Evolutionary conservation across 1,139 yeast genomes (phyloP), one percentile per base, ranked within the genome.

Genomic region (Petasospora fabianii): DNA sequence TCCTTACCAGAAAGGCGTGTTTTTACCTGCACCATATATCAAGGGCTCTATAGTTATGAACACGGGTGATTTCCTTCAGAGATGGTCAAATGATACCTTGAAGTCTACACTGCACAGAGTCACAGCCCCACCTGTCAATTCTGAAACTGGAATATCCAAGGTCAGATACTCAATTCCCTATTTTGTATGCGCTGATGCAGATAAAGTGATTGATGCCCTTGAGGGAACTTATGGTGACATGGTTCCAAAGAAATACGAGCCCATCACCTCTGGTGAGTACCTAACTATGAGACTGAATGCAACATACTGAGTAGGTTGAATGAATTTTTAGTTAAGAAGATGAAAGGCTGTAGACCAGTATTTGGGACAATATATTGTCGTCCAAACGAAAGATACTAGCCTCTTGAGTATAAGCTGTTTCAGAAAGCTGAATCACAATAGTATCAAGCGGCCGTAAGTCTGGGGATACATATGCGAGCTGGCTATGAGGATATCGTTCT

Each of bases 161-260:
- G 49, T 27, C 5, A 47, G 56, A 24, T 54, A 47, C 39, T 51
- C 56, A 2, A 53, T 53, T 13, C 58, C 58, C 8, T 54, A 44
- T 35, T 54, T 54, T 27, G 42, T 52, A 17, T 41, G 47, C 20
- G 52, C 55, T 4, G 46, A 50, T 28, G 32, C 37, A 27, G 50
- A 49, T 16, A 41, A 21, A 20, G 32, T 38, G 5, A 44, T 46
- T 36, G 54, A 46, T 30, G 50, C 39, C 33, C 24, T 60, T 33
- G 51, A 53, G 32, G 59, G 56, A 2, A 58, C 62, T 2, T 58
- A 47, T 17, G 43, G 54, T 1, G 55, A 47, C 5, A 26, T 30
- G 0, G 49, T 46, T 13, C 62, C 64, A 10, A 56, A 54, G 46
- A 58, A 58, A 38, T 60, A 60, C 35, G 51, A 43, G 13, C 60